These are phyloP conservation scores for Coriolopsis trogii DNA, from an alignment of 1,284 basidiomycete species.

Conservation along the genomic window DNA sequence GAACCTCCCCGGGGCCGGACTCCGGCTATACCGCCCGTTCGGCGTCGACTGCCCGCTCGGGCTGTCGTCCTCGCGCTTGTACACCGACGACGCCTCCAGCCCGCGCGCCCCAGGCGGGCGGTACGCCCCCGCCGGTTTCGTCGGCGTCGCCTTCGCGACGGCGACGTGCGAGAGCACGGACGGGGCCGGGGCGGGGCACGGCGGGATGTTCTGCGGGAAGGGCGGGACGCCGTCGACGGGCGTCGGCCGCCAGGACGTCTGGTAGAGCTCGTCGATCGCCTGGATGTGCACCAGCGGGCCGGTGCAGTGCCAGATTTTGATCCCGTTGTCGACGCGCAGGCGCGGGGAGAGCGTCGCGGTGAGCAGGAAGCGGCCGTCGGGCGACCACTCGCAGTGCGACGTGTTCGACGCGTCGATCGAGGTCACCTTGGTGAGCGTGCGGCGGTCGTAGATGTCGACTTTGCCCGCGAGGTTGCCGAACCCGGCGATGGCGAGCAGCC, in stretches of 20 bases:
- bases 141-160: conserved; percentile 45
- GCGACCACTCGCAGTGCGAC: conserved; percentile 93
- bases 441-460: conserved; percentile 91
- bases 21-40: conserved; percentile 58
- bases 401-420: conserved; percentile 94
- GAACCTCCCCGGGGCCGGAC: conserved; percentile 53
- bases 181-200: conserved; percentile 72
- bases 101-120: conserved; percentile 93
- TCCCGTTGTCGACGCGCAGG: conserved; percentile 94
- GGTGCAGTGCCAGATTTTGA: conserved; percentile 94
- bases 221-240: conserved; percentile 64
- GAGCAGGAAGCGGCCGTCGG: conserved; percentile 90
- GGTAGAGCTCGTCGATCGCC: conserved; percentile 84
- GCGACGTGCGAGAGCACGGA: conserved; percentile 51
- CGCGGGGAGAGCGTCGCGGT: conserved; percentile 95
- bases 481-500: conserved; percentile 87
- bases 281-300: conserved; percentile 86
- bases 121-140: conserved; percentile 82
- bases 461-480: conserved; percentile 97
- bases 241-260: conserved; percentile 82
- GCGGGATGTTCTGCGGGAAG: conserved; percentile 78
- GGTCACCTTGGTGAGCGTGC: conserved; percentile 80
- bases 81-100: conserved; percentile 80
- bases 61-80: conserved; percentile 83
- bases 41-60: conserved; percentile 64